Percentiles rank a stretch among this genome's conserved stretches.
phyloP scores from a whole-genome alignment of 192 early-diverging fungal genomes.

The Coemansia sp. region DNA sequence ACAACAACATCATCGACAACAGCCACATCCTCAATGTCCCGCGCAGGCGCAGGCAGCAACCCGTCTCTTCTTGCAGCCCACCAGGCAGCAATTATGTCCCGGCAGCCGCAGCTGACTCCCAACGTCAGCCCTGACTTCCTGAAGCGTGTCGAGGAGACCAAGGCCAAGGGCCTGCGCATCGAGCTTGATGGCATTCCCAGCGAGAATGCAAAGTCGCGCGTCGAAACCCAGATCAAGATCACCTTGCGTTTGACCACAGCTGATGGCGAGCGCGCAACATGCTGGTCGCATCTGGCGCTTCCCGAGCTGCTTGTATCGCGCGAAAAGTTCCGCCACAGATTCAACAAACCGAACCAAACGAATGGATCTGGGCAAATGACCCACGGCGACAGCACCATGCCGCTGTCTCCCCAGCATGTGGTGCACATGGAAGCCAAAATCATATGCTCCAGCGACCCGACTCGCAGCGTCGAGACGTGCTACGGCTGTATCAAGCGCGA shows the following conservation, averaged over 20 bases:
- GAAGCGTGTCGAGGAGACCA: conserved; percentile 37
- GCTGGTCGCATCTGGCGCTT: conserved; percentile 83
- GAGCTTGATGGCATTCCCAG: conserved; percentile 47
- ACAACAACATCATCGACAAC: too few species aligned
- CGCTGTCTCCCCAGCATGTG: conserved; percentile 53
- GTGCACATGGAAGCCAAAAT: conserved; percentile 79
- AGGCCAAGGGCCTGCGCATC: conserved; percentile 39
- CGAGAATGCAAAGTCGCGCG: conserved; percentile 76
- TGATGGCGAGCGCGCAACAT: conserved; percentile 66
- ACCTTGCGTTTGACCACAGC: conserved; percentile 77
- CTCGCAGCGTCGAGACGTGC: conserved; percentile 77
- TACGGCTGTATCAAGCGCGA: conserved; percentile 82
- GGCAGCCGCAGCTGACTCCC: conserved; percentile 17
- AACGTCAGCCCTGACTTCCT: conserved; percentile 25
- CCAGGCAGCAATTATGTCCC: conserved; percentile 11
- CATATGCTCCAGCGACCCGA: conserved; percentile 80
- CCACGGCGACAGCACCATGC: conserved; percentile 40
- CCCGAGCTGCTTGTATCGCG: conserved; percentile 82
- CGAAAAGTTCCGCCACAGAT: conserved; percentile 67
- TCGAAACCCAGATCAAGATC: conserved; percentile 94
- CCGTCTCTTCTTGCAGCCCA: background rate
- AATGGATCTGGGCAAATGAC: conserved; percentile 4
- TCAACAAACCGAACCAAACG: conserved; percentile 14
- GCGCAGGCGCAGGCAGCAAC: background rate
- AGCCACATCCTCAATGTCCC: background rate